phyloP scores from a whole-genome alignment of 805 yeast genomes.

The Kluyveromyces nonfermentans region DNA sequence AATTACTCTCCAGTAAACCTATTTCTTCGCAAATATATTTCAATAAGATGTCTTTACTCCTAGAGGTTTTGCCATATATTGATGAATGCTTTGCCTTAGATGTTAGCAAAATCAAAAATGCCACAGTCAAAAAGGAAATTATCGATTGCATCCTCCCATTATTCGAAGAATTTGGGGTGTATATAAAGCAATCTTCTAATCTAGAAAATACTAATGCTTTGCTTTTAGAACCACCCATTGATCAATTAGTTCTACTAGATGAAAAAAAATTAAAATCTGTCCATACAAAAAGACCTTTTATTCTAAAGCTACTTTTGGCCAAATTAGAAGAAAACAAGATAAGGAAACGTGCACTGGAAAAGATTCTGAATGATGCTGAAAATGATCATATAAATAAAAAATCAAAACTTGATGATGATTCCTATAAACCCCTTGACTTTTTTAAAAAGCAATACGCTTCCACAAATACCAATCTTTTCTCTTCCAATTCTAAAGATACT shows the following conservation, averaged over 20 bases:
- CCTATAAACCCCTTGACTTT: constrained; percentile 26
- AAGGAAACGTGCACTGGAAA: constrained; percentile 26
- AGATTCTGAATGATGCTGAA: constrained; percentile 12
- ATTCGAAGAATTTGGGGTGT: constrained; percentile 33
- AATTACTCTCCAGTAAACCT: constrained; percentile 16
- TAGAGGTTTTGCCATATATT: constrained; percentile 31
- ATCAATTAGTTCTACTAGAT: constrained; percentile 20
- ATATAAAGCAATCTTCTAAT: constrained; percentile 29
- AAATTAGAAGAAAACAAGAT: constrained; percentile 25
- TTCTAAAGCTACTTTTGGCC: constrained; percentile 17
- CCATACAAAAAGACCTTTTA: constrained; percentile 17
- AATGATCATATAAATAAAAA: constrained; percentile 13
- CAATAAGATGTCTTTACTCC: constrained; percentile 13
- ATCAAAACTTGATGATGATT: constrained; percentile 14
- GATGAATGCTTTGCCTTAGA: constrained; percentile 25
- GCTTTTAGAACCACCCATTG: constrained; percentile 23
- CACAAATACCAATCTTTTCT: background rate
- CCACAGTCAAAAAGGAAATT: constrained; percentile 20
- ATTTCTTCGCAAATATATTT: constrained; percentile 11
- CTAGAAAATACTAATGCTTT: constrained; percentile 12
- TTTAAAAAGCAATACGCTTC: constrained; percentile 37
- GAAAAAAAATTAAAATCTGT: constrained; percentile 16
- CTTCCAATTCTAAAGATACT: background rate
- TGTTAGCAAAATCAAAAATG: constrained; percentile 15
- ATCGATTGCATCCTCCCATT: constrained; percentile 33